Base-by-base conservation (phyloP, 1,284 basidiomycete genomes). In the Ustilago nuda region DNA sequence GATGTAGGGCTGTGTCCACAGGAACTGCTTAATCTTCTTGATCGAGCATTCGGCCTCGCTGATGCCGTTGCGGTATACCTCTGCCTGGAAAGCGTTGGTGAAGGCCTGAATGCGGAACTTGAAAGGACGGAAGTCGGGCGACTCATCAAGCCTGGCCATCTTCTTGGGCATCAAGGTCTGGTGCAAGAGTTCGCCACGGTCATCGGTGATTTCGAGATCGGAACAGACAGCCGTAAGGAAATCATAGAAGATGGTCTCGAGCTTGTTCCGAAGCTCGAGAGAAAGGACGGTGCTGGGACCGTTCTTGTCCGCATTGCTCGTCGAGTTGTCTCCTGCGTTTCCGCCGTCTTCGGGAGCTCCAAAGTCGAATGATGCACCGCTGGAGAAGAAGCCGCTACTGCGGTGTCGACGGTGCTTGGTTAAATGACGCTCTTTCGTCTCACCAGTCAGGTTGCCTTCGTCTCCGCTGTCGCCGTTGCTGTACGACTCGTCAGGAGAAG, bases 21-120 rank as follows among this genome's bases (percentile, higher is more conserved):
- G 90, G 88, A 97, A 99, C 84, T 94, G 93, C 80, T 96, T 94
- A 87, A 98, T 92, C 72, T 79, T 81, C 72, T 89, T 88, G 80
- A 87, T 85, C n/a, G 88, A 88, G 81, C 89, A 87, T 46, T 89
- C 88, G 39, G 88, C 86, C 53, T 89, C 89, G 27, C 85, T 85
- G 57, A 89, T 86, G 5, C 89, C 89, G 12, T 87, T 81, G 61
- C 66, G 83, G 83, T 89, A 82, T 83, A 93, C 92, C 88, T 95
- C 93, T 85, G 98, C 94, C 80, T 96, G 89, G 85, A 99, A 99
- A 0, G 93, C 93, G 81, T 95, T 94, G 13, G 96, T 98, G 87
- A 99, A 99, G 0, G 97, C 96, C 86, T 96, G 94, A 81, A 99
- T 99, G 61, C 97, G 91, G 88, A 99, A 99, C 87, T 98, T 98